phyloP scores from a whole-genome alignment of 306 rosid species.

The Gynostemma pentaphyllum region DNA sequence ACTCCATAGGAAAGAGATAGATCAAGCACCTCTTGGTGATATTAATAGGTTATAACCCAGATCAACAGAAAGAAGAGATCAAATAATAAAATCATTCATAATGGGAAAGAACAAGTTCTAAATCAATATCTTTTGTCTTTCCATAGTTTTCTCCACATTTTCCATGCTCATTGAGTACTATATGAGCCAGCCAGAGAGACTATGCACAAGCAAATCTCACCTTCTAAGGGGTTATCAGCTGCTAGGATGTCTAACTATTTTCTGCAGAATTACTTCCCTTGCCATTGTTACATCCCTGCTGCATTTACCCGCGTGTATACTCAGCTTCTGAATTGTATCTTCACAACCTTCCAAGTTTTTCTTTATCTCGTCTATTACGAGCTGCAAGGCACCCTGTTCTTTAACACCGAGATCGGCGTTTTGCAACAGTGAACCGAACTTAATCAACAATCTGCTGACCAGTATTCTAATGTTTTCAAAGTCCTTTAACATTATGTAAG shows the following conservation, averaged over 20 bases:
- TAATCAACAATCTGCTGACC: conserved; percentile 33
- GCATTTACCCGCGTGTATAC: conserved; percentile 51
- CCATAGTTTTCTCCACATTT: too few relatives aligned
- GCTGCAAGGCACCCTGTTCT: conserved; percentile 51
- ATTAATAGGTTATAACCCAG: too few relatives aligned
- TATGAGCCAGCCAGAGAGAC: not conserved
- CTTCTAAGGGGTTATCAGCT: conserved; percentile 11
- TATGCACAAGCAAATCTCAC: not conserved
- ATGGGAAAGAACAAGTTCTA: too few relatives aligned
- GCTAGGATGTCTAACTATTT: conserved; percentile 30
- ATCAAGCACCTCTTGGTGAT: too few relatives aligned
- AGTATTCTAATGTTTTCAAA: conserved; percentile 39
- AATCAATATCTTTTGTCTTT: too few relatives aligned
- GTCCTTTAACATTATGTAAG: conserved; percentile 40
- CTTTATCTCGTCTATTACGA: conserved; percentile 70
- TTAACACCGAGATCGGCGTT: conserved; percentile 52
- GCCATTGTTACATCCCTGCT: conserved; percentile 49
- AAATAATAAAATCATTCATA: too few relatives aligned
- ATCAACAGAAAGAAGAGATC: too few relatives aligned
- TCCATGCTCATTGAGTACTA: not conserved
- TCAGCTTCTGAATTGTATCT: conserved; percentile 44
- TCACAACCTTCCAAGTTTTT: conserved; percentile 50
- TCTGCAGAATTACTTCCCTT: conserved; percentile 55
- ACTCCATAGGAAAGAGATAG: too few relatives aligned
- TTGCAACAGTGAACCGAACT: conserved; percentile 38